Evolutionary conservation across 345 rosid species (phyloP).

Genomic region (Syzygium jambos): DNA sequence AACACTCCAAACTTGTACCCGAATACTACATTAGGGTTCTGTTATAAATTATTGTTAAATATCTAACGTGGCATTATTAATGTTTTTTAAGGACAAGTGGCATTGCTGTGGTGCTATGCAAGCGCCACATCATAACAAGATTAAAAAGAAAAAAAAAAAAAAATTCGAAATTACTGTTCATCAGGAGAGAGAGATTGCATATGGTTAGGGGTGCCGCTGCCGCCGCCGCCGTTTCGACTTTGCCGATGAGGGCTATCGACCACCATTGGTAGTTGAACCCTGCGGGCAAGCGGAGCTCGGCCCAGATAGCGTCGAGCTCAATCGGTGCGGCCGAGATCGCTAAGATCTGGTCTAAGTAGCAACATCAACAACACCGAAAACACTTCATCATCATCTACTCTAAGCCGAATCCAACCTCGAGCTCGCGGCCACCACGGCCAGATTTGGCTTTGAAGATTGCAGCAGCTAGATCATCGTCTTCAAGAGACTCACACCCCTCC

Average conservation of each 20-base stretch:
- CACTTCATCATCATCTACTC: not conserved
- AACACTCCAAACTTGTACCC: not conserved
- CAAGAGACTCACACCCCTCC: not conserved
- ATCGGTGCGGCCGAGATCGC: not conserved
- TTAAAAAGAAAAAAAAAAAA: too few relatives aligned
- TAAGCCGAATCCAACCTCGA: too few relatives aligned
- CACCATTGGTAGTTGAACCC: not conserved
- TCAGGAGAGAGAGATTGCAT: not conserved
- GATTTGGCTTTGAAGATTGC: not conserved
- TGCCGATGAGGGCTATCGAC: not conserved
- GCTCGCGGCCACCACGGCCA: too few relatives aligned
- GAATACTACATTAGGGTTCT: not conserved
- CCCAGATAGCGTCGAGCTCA: not conserved
- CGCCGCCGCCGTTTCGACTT: not conserved
- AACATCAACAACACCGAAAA: not conserved
- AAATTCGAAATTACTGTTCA: not conserved
- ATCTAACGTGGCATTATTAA: not conserved
- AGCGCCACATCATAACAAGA: fast-evolving
- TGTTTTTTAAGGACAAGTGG: not conserved
- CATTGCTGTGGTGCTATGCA: not conserved
- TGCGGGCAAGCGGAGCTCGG: not conserved
- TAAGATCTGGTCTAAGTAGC: not conserved
- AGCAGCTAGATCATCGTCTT: not conserved
- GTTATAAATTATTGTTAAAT: not conserved
- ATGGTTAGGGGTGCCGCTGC: not conserved